Percentiles rank a stretch among this genome's conserved stretches.
Evolutionary conservation across 306 rosid species (phyloP).

Genomic region (Prunus mume): DNA sequence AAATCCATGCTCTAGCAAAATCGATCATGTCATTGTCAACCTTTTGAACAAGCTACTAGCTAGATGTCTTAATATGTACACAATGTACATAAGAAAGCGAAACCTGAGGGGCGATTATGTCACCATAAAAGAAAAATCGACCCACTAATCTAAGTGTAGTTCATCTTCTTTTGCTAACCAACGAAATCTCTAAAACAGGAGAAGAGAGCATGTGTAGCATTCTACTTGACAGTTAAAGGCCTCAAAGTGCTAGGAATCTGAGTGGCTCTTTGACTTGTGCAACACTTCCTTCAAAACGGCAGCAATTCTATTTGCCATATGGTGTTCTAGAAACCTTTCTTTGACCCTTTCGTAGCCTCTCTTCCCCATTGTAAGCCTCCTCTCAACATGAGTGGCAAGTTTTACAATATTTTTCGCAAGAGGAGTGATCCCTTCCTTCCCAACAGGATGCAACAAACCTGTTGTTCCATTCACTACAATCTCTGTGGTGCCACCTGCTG

Average conservation of each 20-base stretch:
- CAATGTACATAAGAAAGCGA: constrained; percentile 6
- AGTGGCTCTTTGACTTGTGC: constrained; percentile 49
- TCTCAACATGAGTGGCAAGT: constrained; percentile 79
- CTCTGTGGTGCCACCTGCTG: constrained; percentile 92
- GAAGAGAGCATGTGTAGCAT: background rate
- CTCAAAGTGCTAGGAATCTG: constrained; percentile 25
- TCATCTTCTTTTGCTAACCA: background rate
- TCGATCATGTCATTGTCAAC: background rate
- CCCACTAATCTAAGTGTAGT: background rate
- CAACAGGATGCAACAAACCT: constrained; percentile 75
- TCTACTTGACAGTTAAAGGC: background rate
- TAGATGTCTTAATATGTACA: constrained; percentile 21
- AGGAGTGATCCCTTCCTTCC: constrained; percentile 71
- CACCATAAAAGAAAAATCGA: background rate
- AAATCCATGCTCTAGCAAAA: background rate
- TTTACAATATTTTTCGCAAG: constrained; percentile 81
- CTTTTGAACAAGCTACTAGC: constrained; percentile 19
- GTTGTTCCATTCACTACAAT: constrained; percentile 86
- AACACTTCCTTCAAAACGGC: constrained; percentile 63
- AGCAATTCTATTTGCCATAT: constrained; percentile 82
- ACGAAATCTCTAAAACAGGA: background rate
- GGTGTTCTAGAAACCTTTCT: constrained; percentile 70
- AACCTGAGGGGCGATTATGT: constrained; percentile 3
- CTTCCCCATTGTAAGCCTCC: constrained; percentile 91
- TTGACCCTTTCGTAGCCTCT: constrained; percentile 81